Base-by-base conservation (phyloP, 495 filamentous ascomycete genomes). In the Aspergillus egyptiacus region DNA sequence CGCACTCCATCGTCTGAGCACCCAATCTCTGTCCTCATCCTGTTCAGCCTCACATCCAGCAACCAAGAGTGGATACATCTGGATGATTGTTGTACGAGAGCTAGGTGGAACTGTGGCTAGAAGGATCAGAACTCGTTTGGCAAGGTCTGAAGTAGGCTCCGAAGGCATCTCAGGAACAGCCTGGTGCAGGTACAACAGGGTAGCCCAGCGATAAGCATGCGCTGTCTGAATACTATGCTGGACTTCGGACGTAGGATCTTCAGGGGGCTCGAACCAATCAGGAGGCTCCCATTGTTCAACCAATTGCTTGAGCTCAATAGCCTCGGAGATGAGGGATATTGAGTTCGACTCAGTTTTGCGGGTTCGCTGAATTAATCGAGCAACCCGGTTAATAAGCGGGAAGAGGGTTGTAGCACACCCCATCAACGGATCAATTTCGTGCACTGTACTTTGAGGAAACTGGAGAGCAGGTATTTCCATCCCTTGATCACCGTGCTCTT, bases 191-290 rank as follows among this genome's bases (percentile, higher is more conserved):
- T 88, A 86, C 5, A 89, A 65, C 6, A 91, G 63, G 0, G 84
- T 88, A 3, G 86, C 85, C 71, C 77, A 86, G 31, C 83, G 82
- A 55, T 91, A 91, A 9, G 86, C 84, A 59, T 87, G 79, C 1
- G 86, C 86, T 0, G 84, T 88, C 46, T 81, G 80, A 19, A 87
- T 64, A 33, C 80, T 81, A 58, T 91, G 81, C 43, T 80, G 73
- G 5, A 88, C 73, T 19, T 80, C 73, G 0, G 75, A 78, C 0
- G 79, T 78, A 0, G 78, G 78, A 57, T 89, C 86, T 60, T 87
- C 82, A 3, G 84, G 83, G 2, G 71, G 62, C 51, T 84, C 78
- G 38, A 80, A 80, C 46, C 68, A 65, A 3, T 61, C 60, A 5
- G 81, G 81, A 2, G 81, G 76, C 13, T 70, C 64, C 86, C 86